Conservation (phyloP, 2,329 filamentous ascomycete species). For the Diaporthe eres region DNA sequence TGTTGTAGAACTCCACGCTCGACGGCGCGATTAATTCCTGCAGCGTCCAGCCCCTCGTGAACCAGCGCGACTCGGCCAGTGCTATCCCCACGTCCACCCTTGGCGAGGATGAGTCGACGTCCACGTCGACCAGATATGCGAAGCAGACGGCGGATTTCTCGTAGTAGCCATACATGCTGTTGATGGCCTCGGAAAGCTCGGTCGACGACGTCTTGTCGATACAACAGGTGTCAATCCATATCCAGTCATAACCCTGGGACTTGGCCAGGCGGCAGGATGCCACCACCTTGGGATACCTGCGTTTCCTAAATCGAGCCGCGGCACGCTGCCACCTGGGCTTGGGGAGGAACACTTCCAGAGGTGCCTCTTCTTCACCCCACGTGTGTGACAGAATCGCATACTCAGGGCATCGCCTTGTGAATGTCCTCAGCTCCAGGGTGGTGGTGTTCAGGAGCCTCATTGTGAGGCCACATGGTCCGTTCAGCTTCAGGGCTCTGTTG, state of each 20-base stretch:
- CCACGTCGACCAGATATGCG: constrained; percentile 51
- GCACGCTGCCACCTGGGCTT: constrained; percentile 48
- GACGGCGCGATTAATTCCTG: constrained; percentile 45
- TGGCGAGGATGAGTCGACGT: neutral
- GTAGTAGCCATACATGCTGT: constrained; percentile 55
- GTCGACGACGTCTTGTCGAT: constrained; percentile 54
- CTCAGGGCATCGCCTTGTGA: constrained; percentile 40
- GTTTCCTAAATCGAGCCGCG: constrained; percentile 43
- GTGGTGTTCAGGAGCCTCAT: constrained; percentile 34
- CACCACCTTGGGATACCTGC: constrained; percentile 49
- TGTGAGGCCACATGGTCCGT: neutral
- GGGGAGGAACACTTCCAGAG: constrained; percentile 43
- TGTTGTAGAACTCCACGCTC: constrained; percentile 45
- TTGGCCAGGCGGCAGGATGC: constrained; percentile 52
- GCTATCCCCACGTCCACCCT: neutral
- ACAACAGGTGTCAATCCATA: constrained; percentile 56
- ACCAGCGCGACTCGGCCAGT: constrained; percentile 28
- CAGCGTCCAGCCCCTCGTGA: constrained; percentile 39
- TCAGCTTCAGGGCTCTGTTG: neutral
- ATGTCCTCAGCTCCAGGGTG: constrained; percentile 24
- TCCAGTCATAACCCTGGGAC: constrained; percentile 46
- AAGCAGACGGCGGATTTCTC: constrained; percentile 50
- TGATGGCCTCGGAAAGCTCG: constrained; percentile 55
- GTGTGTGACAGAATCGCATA: constrained; percentile 59
- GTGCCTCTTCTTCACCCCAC: constrained; percentile 53